A percentile compares a stretch with the other conserved stretches of the same genome.
phyloP scores from a whole-genome alignment of 306 rosid genomes.

The Cajanus cajan region DNA sequence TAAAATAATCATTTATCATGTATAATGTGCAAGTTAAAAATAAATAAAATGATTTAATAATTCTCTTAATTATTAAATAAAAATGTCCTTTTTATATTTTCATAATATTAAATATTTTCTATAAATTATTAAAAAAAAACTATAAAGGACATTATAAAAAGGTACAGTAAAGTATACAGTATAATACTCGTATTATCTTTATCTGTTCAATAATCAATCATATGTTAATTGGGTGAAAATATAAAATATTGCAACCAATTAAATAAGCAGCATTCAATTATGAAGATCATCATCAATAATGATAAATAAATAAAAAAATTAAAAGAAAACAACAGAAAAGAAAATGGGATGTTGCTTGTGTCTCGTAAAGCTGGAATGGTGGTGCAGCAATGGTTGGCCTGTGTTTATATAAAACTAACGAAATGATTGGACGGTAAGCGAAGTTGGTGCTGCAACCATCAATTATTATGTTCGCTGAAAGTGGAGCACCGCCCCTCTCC shows the following conservation, averaged over 20 bases:
- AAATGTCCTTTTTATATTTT: too few relatives aligned
- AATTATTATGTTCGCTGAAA: conserved; percentile 13
- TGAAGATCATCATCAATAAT: neutral
- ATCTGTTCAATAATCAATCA: neutral
- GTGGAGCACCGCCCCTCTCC: conserved; percentile 20
- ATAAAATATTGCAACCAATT: neutral
- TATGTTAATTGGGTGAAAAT: neutral
- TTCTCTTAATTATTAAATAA: too few relatives aligned
- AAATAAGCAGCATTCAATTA: neutral
- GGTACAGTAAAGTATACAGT: neutral
- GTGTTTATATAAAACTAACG: neutral
- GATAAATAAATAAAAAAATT: neutral
- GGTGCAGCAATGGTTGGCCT: neutral
- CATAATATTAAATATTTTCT: too few relatives aligned
- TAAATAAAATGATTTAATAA: too few relatives aligned
- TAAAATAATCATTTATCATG: too few relatives aligned
- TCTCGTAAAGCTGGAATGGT: neutral
- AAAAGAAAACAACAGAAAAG: too few relatives aligned
- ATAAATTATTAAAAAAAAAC: neutral
- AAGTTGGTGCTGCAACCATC: neutral
- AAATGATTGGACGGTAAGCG: neutral
- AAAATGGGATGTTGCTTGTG: neutral
- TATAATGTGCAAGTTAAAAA: too few relatives aligned
- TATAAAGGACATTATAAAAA: neutral
- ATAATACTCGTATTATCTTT: too few relatives aligned